Base-by-base conservation (phyloP, 1,139 yeast genomes). In the Taphrina pruni region DNA sequence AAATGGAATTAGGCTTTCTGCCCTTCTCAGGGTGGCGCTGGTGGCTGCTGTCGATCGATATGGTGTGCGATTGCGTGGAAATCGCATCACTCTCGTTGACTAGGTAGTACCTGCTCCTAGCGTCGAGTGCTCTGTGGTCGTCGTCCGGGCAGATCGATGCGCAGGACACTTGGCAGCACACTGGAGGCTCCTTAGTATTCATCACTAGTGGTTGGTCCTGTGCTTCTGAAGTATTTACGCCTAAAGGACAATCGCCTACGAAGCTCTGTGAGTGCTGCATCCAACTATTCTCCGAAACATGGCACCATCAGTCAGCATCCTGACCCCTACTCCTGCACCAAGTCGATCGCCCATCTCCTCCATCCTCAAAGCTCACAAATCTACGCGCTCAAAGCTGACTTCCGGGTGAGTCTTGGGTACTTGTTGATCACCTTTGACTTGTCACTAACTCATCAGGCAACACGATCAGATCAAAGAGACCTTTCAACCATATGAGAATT, bases 231-330 rank as follows among this genome's bases (percentile, higher is more conserved):
- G 32, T 4, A 26, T 26, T 26, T 26, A 26, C 32, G 32, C 32
- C 32, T 4, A 26, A 26, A 4, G 32, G 32, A 26, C 32, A 26
- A 26, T 26, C 32, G 32, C 32, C 32, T 2, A 26, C 32, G 32
- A 26, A 26, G 32, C 32, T 26, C 32, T 26, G 32, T 26, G 32
- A 26, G 32, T 26, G 32, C 32, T 26, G 32, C 32, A 26, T 26
- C 32, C 32, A 26, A 26, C 32, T 26, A 26, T 26, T 26, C 32
- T 26, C 32, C 32, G 32, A 26, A 26, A 26, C 4, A 50, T 58
- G 62, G 62, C 62, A 11, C 62, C 62, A 7, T 58, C 62, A 5
- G 62, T 58, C 3, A 58, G 52, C 54, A 35, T 58, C 21, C 54
- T 58, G 32, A 21, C 43, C n/a, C 7, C 62, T 32, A 12, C 32